Percentiles rank a stretch among this genome's conserved stretches.
Conservation (phyloP, 2,329 filamentous ascomycete species). For the Talaromyces sp. region DNA sequence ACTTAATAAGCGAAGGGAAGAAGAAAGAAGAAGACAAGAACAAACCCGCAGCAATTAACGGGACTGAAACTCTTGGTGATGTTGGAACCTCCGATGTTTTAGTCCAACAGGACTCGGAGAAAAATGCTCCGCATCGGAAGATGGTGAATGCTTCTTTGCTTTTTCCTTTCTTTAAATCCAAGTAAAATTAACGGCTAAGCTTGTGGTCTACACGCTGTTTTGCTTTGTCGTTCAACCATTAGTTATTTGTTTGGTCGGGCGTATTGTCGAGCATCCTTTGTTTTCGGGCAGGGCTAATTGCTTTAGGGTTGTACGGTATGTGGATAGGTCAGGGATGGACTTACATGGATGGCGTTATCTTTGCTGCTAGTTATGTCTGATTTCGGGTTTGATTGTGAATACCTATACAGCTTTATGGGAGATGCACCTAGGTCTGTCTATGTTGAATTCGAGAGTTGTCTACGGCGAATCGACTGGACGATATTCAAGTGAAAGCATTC, state of each 20-base stretch:
- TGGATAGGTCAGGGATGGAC: not conserved
- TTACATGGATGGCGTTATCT: not conserved
- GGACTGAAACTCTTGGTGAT: not conserved
- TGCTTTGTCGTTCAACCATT: not conserved
- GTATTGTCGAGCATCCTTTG: not conserved
- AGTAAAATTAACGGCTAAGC: not conserved
- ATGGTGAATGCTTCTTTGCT: not conserved
- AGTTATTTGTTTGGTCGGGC: not conserved
- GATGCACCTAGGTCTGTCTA: not conserved
- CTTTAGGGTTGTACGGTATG: not conserved
- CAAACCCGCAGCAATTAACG: not conserved
- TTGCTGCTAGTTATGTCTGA: not conserved
- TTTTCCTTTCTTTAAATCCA: not conserved
- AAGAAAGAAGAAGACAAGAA: not conserved
- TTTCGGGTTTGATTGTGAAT: not conserved
- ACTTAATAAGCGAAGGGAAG: not conserved
- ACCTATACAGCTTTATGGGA: not conserved
- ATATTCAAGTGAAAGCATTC: not conserved
- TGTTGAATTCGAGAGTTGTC: not conserved
- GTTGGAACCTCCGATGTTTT: not conserved
- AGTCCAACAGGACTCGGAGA: not conserved
- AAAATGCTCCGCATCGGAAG: not conserved
- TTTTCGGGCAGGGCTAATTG: not conserved
- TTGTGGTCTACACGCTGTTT: not conserved
- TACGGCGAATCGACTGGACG: not conserved